Percentiles rank a stretch among this genome's conserved stretches.
phyloP scores from a whole-genome alignment of 306 rosid genomes.

The Castanea mollissima region DNA sequence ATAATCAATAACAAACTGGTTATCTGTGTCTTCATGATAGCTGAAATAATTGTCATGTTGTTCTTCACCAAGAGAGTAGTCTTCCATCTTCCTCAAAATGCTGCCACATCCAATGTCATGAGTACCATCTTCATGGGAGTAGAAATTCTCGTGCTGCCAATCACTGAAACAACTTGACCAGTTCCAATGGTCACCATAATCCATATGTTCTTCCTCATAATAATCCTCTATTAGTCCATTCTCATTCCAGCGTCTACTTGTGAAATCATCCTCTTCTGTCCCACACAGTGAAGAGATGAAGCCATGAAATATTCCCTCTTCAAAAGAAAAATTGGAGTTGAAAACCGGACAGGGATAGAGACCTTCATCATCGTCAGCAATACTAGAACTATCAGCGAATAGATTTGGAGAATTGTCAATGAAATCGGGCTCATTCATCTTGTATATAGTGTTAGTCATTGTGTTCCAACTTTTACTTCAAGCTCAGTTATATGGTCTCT shows the following conservation, averaged over 20 bases:
- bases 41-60: not conserved
- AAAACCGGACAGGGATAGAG: slow-evolving; percentile 6
- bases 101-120: slow-evolving; percentile 7
- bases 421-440: not conserved
- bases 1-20: slow-evolving; percentile 14
- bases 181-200: not conserved
- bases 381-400: too few species aligned
- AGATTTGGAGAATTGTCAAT: not conserved
- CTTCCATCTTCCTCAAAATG: not conserved
- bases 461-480: not conserved
- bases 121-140: slow-evolving; percentile 13
- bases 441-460: not conserved
- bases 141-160: slow-evolving; percentile 12
- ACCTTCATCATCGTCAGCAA: not conserved
- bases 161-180: slow-evolving; percentile 10
- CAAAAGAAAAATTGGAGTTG: slow-evolving; percentile 9
- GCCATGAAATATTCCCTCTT: slow-evolving; percentile 15
- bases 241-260: slow-evolving; percentile 17
- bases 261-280: slow-evolving; percentile 1
- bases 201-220: slow-evolving; percentile 17
- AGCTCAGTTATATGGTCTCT: not conserved
- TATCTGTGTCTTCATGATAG: slow-evolving; percentile 12
- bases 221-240: slow-evolving; percentile 14
- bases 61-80: slow-evolving; percentile 4
- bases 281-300: slow-evolving; percentile 2